Evolutionary conservation across 192 early-diverging fungal genomes (phyloP).

Genomic region (Anaeromyces robustus): DNA sequence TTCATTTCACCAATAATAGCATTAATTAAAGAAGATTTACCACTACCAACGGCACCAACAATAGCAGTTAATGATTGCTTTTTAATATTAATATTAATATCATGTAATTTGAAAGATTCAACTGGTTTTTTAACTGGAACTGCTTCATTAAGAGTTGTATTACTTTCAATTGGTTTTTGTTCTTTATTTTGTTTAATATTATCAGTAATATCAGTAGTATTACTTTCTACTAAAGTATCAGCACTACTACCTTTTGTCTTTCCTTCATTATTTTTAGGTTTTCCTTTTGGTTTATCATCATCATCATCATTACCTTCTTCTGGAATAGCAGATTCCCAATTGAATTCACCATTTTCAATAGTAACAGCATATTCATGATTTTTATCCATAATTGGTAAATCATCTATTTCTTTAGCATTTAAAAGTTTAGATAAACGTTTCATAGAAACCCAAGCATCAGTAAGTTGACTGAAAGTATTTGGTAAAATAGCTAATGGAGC

Average conservation of each 20-base stretch:
- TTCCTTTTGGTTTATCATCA: neutral
- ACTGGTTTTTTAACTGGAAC: neutral
- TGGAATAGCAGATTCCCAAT: slow-evolving; percentile 6
- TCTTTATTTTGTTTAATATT: neutral
- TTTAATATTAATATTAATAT: neutral
- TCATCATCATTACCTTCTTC: slow-evolving; percentile 3
- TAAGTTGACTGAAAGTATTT: neutral
- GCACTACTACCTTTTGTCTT: neutral
- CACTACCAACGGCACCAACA: slow-evolving; percentile 11
- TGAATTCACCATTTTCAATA: slow-evolving; percentile 28
- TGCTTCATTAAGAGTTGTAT: neutral
- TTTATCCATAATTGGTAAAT: slow-evolving; percentile 16
- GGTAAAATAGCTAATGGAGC: neutral
- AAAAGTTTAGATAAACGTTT: neutral
- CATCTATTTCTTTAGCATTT: neutral
- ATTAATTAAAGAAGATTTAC: slow-evolving; percentile 30
- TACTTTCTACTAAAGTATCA: neutral
- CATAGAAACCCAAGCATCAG: neutral
- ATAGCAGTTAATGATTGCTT: slow-evolving; percentile 3
- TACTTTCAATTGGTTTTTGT: too few relatives aligned
- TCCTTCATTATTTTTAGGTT: neutral
- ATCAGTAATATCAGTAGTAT: neutral
- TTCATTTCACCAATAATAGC: slow-evolving; percentile 38
- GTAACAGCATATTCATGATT: slow-evolving; percentile 27
- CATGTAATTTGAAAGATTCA: slow-evolving; percentile 4